Conservation (phyloP, 2,329 filamentous ascomycete species). For the Drechslerella stenobrocha region DNA sequence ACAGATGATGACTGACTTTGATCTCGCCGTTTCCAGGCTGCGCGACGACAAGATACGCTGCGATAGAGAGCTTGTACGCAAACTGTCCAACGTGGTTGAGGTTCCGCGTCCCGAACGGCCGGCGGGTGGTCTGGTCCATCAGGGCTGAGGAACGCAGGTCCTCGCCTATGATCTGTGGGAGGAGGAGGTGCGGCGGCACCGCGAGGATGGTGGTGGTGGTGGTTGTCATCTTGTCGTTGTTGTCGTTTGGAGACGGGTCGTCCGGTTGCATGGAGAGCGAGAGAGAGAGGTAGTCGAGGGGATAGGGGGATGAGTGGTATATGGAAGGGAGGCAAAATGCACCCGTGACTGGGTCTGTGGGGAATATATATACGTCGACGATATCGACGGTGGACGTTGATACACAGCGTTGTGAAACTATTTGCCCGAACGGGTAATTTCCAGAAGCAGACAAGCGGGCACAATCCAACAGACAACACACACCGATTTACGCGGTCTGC, state of each 20-base stretch:
- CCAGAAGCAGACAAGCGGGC: too few species aligned
- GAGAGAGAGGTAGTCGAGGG: neutral
- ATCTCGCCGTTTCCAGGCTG: conserved; percentile 1
- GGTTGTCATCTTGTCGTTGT: neutral
- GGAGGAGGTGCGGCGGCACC: conserved; percentile 3
- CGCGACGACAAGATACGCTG: conserved; percentile 5
- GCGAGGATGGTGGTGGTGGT: neutral
- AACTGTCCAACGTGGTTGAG: conserved; percentile 23
- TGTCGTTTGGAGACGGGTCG: too few species aligned
- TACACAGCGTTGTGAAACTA: too few species aligned
- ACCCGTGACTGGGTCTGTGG: too few species aligned
- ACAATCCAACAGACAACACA: too few species aligned
- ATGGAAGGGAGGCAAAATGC: neutral
- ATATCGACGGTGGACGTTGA: too few species aligned
- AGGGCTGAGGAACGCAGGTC: conserved; percentile 24
- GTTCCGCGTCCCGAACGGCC: conserved; percentile 10
- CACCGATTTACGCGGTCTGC: too few species aligned
- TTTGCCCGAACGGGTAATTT: too few species aligned
- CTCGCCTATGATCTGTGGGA: conserved; percentile 16
- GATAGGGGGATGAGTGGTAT: neutral
- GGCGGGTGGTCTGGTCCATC: conserved; percentile 18
- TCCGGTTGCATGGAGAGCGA: too few species aligned
- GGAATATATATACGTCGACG: too few species aligned
- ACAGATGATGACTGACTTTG: neutral
- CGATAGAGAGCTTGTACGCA: conserved; percentile 16